phyloP scores from a whole-genome alignment of 1,284 basidiomycete species.

The Melanopsichium pennsylvanicum region DNA sequence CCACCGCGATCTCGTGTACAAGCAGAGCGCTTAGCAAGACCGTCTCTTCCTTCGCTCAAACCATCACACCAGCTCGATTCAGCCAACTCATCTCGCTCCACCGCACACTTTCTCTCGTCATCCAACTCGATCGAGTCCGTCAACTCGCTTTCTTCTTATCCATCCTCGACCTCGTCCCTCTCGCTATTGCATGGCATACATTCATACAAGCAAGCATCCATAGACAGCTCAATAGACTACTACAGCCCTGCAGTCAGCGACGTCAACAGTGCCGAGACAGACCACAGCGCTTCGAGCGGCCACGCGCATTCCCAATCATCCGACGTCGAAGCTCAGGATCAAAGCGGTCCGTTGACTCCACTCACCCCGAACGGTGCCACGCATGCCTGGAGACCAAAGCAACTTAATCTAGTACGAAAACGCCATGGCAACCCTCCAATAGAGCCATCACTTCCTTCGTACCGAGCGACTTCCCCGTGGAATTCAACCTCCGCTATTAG shows the following conservation, averaged over 20 bases:
- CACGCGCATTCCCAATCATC: conserved; percentile 37
- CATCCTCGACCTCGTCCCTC: conserved; percentile 32
- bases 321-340: conserved; percentile 26
- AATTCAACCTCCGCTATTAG: conserved; percentile 13
- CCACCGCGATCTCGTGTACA: conserved; percentile 31
- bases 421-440: conserved; percentile 7
- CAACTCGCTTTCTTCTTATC: conserved; percentile 34
- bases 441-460: conserved; percentile 20
- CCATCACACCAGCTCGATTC: conserved; percentile 15
- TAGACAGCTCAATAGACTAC: conserved; percentile 36
- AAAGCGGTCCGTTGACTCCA: conserved; percentile 30
- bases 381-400: conserved; percentile 43
- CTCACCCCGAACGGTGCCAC: conserved; percentile 26
- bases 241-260: conserved; percentile 44
- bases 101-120: conserved; percentile 16
- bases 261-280: conserved; percentile 42
- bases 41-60: conserved; percentile 34
- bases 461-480: conserved; percentile 15
- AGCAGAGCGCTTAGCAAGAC: conserved; percentile 30
- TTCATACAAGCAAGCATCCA: conserved; percentile 21
- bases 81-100: conserved; percentile 27
- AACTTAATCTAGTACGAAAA: conserved; percentile 43
- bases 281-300: conserved; percentile 34
- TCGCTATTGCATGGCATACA: conserved; percentile 31
- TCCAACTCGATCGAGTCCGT: conserved; percentile 34